These are phyloP conservation scores for Elsinoe arachidis DNA, from an alignment of 2,329 filamentous ascomycete genomes.

Conservation along the genomic window DNA sequence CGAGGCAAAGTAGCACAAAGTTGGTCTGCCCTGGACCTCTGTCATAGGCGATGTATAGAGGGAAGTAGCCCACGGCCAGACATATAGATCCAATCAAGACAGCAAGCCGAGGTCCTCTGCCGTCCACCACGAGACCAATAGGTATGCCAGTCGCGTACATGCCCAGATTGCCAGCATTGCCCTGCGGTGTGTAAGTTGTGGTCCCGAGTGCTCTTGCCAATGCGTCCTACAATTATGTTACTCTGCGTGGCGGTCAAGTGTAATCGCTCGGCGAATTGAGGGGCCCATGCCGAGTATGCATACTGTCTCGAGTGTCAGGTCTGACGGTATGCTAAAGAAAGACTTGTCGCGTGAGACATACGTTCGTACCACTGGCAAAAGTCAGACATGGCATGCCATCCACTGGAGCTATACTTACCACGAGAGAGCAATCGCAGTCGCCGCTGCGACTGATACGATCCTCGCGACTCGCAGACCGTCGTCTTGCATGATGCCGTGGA, in stretches of 20 bases:
- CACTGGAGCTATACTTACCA: slow-evolving; percentile 37
- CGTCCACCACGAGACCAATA: slow-evolving; percentile 78
- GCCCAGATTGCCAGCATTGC: slow-evolving; percentile 72
- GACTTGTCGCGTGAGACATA: slow-evolving; percentile 36
- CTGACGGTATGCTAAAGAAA: neutral
- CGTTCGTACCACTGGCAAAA: slow-evolving; percentile 62
- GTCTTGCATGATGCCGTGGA: slow-evolving; percentile 36
- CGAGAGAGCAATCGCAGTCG: slow-evolving; percentile 74
- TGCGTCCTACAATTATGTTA: slow-evolving; percentile 67
- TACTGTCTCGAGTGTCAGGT: slow-evolving; percentile 51
- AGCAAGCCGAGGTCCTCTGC: slow-evolving; percentile 68
- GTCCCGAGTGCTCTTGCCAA: neutral
- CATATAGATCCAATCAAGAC: slow-evolving; percentile 65
- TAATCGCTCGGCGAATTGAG: slow-evolving; percentile 82
- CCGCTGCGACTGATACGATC: slow-evolving; percentile 73
- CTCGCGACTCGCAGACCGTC: slow-evolving; percentile 53
- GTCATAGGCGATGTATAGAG: slow-evolving; percentile 71
- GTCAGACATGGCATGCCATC: neutral
- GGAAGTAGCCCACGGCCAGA: slow-evolving; percentile 75
- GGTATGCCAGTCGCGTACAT: slow-evolving; percentile 92
- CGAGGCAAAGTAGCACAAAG: slow-evolving; percentile 61
- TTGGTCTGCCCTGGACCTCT: slow-evolving; percentile 51
- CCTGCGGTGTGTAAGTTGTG: slow-evolving; percentile 30
- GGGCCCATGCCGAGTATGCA: slow-evolving; percentile 96
- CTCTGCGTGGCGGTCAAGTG: slow-evolving; percentile 84